phyloP scores from a whole-genome alignment of 805 yeast genomes.

The Saccharomycopsis fermentans region DNA sequence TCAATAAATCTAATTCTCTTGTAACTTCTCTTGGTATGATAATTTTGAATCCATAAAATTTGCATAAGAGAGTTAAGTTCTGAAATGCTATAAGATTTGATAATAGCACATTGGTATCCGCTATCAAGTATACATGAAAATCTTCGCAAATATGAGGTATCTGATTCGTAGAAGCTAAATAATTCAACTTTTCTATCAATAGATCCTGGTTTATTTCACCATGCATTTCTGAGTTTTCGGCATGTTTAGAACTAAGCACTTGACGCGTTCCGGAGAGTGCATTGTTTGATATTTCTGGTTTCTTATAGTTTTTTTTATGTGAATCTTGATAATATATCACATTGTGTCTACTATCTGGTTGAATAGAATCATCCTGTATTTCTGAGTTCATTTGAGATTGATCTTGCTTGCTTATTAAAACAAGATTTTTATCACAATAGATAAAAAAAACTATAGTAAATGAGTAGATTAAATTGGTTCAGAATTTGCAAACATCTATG shows the following conservation, averaged over 20 bases:
- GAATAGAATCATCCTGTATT: not conserved
- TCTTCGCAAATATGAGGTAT: not conserved
- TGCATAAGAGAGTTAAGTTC: constrained; percentile 34
- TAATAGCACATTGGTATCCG: constrained; percentile 78
- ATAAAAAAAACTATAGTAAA: no score
- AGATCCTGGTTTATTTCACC: not conserved
- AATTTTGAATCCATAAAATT: constrained; percentile 36
- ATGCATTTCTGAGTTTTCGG: no score
- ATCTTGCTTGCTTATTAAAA: not conserved
- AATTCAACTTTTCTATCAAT: not conserved
- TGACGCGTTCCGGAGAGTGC: not conserved
- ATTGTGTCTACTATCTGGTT: not conserved
- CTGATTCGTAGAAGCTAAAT: not conserved
- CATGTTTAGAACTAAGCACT: not conserved
- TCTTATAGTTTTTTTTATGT: not conserved
- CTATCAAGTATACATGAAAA: constrained; percentile 32
- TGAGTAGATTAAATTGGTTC: not conserved
- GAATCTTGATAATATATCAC: not conserved
- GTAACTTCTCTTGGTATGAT: constrained; percentile 65
- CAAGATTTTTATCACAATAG: not conserved
- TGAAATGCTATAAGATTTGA: constrained; percentile 56
- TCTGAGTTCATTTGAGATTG: not conserved
- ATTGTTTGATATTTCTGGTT: not conserved
- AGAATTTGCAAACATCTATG: not conserved
- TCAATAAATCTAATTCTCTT: constrained; percentile 76